phyloP scores from a whole-genome alignment of 176 grass and related monocot genomes.

The Urochloa ruziziensis region DNA sequence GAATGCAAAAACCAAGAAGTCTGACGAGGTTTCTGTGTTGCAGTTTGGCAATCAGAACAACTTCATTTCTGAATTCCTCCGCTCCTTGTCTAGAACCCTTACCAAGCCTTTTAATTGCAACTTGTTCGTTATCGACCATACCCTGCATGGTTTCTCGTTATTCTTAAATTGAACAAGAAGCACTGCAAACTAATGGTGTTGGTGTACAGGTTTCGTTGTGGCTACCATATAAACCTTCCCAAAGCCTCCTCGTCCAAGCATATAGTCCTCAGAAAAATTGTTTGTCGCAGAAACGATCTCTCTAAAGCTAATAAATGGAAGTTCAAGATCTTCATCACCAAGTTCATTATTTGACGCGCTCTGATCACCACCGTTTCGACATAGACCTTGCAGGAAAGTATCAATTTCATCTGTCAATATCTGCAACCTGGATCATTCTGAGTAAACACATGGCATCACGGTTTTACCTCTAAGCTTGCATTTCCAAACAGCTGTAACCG shows the following conservation, averaged over 20 bases:
- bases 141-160: constrained; percentile 6
- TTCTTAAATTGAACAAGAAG: neutral
- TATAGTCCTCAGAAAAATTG: constrained; percentile 28
- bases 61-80: constrained; percentile 36
- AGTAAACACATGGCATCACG: too few relatives aligned
- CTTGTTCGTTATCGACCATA: constrained; percentile 5
- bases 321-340: neutral
- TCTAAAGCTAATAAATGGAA: constrained; percentile 20
- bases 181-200: too few relatives aligned
- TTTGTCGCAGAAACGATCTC: constrained; percentile 14
- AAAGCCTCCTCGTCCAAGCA: constrained; percentile 36
- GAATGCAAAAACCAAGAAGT: constrained; percentile 40
- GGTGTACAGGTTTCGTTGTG: neutral
- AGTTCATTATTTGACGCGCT: neutral
- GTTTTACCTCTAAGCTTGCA: constrained; percentile 3
- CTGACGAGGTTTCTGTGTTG: constrained; percentile 30
- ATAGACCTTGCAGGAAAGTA: neutral
- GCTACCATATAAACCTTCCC: constrained; percentile 44
- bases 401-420: neutral
- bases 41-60: constrained; percentile 5
- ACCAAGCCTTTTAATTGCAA: constrained; percentile 41
- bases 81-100: constrained; percentile 29
- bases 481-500: neutral
- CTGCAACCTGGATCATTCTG: neutral
- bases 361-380: neutral